A percentile compares a stretch with the other conserved stretches of the same genome.
These are phyloP conservation scores for Geosmithia morbida DNA, from an alignment of 2,329 filamentous ascomycete genomes.

Conservation along the genomic window DNA sequence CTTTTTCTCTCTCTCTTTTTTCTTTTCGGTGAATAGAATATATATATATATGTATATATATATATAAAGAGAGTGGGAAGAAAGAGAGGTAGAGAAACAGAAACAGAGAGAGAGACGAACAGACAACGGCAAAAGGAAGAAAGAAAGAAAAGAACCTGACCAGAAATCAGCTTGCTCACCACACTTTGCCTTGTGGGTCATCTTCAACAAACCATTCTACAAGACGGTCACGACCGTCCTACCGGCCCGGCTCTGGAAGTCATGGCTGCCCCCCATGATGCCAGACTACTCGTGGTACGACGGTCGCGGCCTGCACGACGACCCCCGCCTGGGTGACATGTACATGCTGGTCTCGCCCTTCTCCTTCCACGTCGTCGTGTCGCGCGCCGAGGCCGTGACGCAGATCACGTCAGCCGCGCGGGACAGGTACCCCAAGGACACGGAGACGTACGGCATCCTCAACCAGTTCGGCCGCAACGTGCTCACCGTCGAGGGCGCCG, in stretches of 20 bases:
- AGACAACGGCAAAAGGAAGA: too few species aligned
- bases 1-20: not conserved
- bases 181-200: slow-evolving; percentile 38
- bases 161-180: slow-evolving; percentile 26
- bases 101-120: too few species aligned
- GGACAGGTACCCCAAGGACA: slow-evolving; percentile 48
- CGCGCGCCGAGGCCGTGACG: slow-evolving; percentile 49
- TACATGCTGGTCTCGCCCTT: slow-evolving; percentile 50
- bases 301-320: slow-evolving; percentile 25
- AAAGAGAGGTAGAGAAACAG: too few species aligned
- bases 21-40: not conserved
- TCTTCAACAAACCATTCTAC: slow-evolving; percentile 37
- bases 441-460: slow-evolving; percentile 19
- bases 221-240: slow-evolving; percentile 35
- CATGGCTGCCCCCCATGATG: slow-evolving; percentile 34
- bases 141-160: too few species aligned
- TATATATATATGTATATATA: too few species aligned
- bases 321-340: slow-evolving; percentile 42
- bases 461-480: slow-evolving; percentile 54
- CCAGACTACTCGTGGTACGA: slow-evolving; percentile 45
- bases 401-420: slow-evolving; percentile 52
- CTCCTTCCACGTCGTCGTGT: slow-evolving; percentile 36
- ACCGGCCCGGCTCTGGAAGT: slow-evolving; percentile 38
- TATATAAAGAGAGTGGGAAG: too few species aligned
- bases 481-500: slow-evolving; percentile 50